phyloP scores from a whole-genome alignment of 805 yeast genomes.

The Teunomyces panamensis region DNA sequence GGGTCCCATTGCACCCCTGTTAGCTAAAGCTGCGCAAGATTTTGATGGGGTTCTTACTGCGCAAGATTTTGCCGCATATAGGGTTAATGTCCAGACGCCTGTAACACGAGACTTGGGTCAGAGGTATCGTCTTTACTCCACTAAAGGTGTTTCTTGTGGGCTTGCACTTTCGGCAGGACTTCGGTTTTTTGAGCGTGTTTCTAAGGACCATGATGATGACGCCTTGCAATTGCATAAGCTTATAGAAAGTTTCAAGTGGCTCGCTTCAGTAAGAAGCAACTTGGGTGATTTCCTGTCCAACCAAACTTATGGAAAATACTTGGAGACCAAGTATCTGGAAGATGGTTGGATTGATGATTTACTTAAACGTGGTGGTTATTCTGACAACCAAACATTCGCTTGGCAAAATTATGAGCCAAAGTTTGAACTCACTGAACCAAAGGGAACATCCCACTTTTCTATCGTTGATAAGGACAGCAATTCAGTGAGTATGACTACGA shows the following conservation, averaged over 20 bases:
- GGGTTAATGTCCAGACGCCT: conserved; percentile 43
- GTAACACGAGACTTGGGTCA: conserved; percentile 17
- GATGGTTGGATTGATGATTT: conserved; percentile 54
- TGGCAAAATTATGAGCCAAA: conserved; percentile 80
- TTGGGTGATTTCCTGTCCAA: conserved; percentile 60
- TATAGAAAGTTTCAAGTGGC: conserved; percentile 91
- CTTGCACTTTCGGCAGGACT: conserved; percentile 77
- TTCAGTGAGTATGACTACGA: conserved; percentile 86
- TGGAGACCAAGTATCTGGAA: conserved; percentile 44
- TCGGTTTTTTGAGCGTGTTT: conserved; percentile 51
- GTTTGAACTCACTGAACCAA: conserved; percentile 73
- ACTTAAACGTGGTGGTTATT: conserved; percentile 47
- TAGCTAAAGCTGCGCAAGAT: conserved; percentile 48
- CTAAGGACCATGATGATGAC: conserved; percentile 15
- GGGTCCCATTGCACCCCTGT: conserved; percentile 64
- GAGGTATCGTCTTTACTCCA: conserved; percentile 31
- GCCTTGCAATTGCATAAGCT: conserved; percentile 57
- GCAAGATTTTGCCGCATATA: conserved; percentile 66
- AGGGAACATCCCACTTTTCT: conserved; percentile 88
- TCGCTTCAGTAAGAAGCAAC: conserved; percentile 81
- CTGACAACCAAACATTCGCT: conserved; percentile 52
- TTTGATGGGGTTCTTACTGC: conserved; percentile 66
- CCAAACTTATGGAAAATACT: conserved; percentile 22
- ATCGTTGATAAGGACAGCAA: conserved; percentile 71
- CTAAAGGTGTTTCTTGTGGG: conserved; percentile 80